These are phyloP conservation scores for Pseudocercospora pini-densiflorae DNA, from an alignment of 2,329 filamentous ascomycete genomes.

Conservation along the genomic window DNA sequence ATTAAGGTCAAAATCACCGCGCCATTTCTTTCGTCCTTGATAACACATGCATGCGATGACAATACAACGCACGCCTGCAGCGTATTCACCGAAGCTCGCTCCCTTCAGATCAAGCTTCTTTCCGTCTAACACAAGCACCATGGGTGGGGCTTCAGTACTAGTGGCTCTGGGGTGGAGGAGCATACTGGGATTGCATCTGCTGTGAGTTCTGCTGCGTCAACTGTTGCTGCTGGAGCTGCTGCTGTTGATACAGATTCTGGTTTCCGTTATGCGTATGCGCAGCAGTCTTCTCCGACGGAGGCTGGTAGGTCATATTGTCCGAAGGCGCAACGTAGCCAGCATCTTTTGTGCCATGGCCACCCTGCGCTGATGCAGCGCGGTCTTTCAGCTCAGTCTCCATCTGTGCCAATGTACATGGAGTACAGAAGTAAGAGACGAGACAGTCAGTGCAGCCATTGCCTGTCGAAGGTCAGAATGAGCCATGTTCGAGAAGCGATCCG, in stretches of 20 bases:
- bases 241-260: neutral
- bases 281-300: neutral
- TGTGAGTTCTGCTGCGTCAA: neutral
- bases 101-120: neutral
- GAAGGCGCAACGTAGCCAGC: neutral
- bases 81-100: neutral
- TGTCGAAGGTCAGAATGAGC: neutral
- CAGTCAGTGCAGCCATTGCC: slow-evolving; percentile 7
- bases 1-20: neutral
- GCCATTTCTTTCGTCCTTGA: neutral
- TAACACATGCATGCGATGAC: neutral
- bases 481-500: neutral
- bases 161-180: neutral
- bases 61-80: neutral
- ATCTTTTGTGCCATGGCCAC: neutral
- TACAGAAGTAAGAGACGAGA: slow-evolving; percentile 4
- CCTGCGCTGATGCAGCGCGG: neutral
- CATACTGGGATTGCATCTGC: neutral
- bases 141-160: neutral
- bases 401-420: slow-evolving; percentile 5
- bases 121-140: neutral
- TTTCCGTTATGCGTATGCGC: neutral
- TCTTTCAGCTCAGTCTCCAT: slow-evolving; percentile 6
- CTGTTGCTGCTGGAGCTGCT: neutral
- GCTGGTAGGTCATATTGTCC: neutral